Conservation (phyloP, 2,329 filamentous ascomycete genomes). For the Remersonia thermophila region DNA sequence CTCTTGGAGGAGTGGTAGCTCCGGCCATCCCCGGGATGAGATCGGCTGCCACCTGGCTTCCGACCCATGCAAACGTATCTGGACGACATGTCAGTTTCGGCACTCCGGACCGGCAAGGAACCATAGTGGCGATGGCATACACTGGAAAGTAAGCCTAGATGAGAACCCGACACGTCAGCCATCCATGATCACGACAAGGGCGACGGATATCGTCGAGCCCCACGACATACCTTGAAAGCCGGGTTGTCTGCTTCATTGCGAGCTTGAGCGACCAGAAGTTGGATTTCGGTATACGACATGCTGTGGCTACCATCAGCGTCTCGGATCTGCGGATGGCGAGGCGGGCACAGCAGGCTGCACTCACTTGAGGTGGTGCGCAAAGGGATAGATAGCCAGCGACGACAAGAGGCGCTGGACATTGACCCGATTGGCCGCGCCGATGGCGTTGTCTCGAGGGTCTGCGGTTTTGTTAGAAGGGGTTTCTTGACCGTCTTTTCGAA, state of each 20-base stretch:
- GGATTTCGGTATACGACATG: slow-evolving; percentile 45
- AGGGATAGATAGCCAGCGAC: slow-evolving; percentile 44
- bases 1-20: slow-evolving; percentile 14
- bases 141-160: slow-evolving; percentile 48
- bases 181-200: background rate
- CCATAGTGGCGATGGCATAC: slow-evolving; percentile 29
- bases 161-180: slow-evolving; percentile 3
- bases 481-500: background rate
- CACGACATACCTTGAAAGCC: slow-evolving; percentile 44
- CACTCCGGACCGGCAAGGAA: background rate
- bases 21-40: slow-evolving; percentile 11
- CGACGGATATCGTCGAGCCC: no score
- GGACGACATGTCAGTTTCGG: background rate
- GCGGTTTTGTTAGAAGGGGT: slow-evolving; percentile 11
- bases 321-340: background rate
- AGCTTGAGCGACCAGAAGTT: slow-evolving; percentile 44
- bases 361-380: slow-evolving; percentile 38
- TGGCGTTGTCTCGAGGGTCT: slow-evolving; percentile 40
- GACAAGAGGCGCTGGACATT: slow-evolving; percentile 43
- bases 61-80: slow-evolving; percentile 53
- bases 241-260: slow-evolving; percentile 40
- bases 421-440: slow-evolving; percentile 40
- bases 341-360: slow-evolving; percentile 12
- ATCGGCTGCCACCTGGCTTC: slow-evolving; percentile 32
- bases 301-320: slow-evolving; percentile 23